Base-by-base conservation (phyloP, 148 eudicot genomes). In the Rhododendron ferrugineum region DNA sequence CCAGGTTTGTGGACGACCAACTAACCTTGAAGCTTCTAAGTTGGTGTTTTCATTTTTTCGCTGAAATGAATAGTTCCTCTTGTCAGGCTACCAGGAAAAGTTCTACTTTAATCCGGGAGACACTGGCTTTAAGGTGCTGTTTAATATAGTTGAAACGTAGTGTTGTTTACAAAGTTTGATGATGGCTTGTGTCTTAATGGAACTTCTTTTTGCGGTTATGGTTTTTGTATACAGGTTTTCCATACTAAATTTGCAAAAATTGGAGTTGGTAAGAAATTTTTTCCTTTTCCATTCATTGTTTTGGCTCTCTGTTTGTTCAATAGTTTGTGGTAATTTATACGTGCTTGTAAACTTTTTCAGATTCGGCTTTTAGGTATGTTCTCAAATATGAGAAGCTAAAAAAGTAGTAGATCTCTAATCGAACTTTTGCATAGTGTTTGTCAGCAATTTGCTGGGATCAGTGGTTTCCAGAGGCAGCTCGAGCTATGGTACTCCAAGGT, bases 361-460 rank as follows among this genome's bases (percentile, higher is more conserved):
- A 58, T 83, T 50, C 6, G 9, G 3, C 37, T 74, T 75, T 36
- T 11, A 66, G 23, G 14, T 52, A 20, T 75, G 36, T 14, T 15
- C 11, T 36, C 36, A 6, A 64, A 23, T 28, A 49, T 49, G 79
- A 54, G n/a, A 30, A 52, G 11, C 26, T 60, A 1, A 26, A 20
- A 47, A 36, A 13, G 28, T 18, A 20, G 46, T 54, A 58, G 23
- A 81, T 34, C 30, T 58, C 47, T 83, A 36, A 83, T 83, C 28
- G 3, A 83, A 9, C 22, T 83, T 11, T 1, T 68, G 83, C 18
- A 50, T 50, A 18, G 64, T 42, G 66, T 79, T 49, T 84, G 77
- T 82, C 84, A 95, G 99, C 93, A 85, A 97, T 97, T 87, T 97
- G 99, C 90, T 97, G 99, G 99, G 99, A 97, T 91, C 98, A 97